Conservation (phyloP, 768 basidiomycete genomes). For the Chalciporus pseudorubinellus region DNA sequence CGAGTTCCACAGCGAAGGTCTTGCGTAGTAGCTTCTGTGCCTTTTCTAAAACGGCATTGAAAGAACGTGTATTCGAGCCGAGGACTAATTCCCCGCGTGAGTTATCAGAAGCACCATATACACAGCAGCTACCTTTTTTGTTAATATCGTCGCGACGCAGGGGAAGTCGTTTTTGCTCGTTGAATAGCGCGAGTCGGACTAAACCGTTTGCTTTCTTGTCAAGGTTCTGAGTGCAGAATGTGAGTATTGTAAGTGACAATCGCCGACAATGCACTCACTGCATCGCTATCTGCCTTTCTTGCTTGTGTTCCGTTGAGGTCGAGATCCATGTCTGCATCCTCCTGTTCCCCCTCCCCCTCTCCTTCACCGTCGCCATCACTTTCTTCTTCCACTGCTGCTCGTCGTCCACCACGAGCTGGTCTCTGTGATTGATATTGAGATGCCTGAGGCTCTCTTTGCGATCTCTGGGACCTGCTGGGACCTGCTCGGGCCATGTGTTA, state of each 20-base stretch:
- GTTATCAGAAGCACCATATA: not conserved
- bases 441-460: slow-evolving; percentile 37
- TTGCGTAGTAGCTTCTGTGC: slow-evolving; percentile 65
- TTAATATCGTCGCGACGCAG: slow-evolving; percentile 81
- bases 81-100: slow-evolving; percentile 36
- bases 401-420: slow-evolving; percentile 24
- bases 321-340: slow-evolving; percentile 10
- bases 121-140: slow-evolving; percentile 61
- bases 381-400: slow-evolving; percentile 35
- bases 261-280: slow-evolving; percentile 7
- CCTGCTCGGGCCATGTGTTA: slow-evolving; percentile 33
- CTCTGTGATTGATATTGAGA: slow-evolving; percentile 43
- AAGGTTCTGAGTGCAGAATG: slow-evolving; percentile 47
- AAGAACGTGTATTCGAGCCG: slow-evolving; percentile 49
- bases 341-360: slow-evolving; percentile 25
- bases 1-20: slow-evolving; percentile 82
- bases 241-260: not conserved
- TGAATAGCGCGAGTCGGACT: slow-evolving; percentile 79
- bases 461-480: slow-evolving; percentile 33
- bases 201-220: slow-evolving; percentile 67
- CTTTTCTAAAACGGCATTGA: slow-evolving; percentile 57
- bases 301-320: slow-evolving; percentile 33
- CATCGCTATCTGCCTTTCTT: slow-evolving; percentile 22
- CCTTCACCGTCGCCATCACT: slow-evolving; percentile 33
- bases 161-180: slow-evolving; percentile 64